Percentiles rank a stretch among this genome's conserved stretches.
These are phyloP conservation scores for Coemansia umbellata DNA, from an alignment of 192 early-diverging fungal genomes.

Conservation along the genomic window DNA sequence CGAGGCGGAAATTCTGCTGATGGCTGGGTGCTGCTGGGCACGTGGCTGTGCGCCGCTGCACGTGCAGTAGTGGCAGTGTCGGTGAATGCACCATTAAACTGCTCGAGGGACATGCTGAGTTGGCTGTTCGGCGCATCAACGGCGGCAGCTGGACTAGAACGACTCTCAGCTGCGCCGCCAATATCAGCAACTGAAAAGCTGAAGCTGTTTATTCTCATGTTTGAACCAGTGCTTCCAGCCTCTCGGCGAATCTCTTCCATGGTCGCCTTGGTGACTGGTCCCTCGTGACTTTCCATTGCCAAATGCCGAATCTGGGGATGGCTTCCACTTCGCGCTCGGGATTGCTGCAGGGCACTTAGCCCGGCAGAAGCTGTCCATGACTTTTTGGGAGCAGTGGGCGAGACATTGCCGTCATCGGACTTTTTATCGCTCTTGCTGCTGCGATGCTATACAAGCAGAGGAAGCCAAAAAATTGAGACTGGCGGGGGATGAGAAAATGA, in stretches of 20 bases:
- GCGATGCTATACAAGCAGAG: constrained; percentile 25
- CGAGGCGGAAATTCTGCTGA: constrained; percentile 34
- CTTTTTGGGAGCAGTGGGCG: constrained; percentile 20
- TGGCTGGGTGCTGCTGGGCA: constrained; percentile 2
- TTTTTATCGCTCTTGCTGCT: constrained; percentile 30
- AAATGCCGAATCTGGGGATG: constrained; percentile 48
- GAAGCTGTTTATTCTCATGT: constrained; percentile 37
- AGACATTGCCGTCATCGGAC: constrained; percentile 16
- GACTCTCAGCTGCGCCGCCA: neutral
- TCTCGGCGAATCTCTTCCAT: constrained; percentile 52
- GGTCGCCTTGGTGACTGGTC: constrained; percentile 44
- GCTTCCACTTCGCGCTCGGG: constrained; percentile 37
- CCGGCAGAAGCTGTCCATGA: constrained; percentile 26
- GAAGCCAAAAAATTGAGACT: neutral
- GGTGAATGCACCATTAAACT: neutral
- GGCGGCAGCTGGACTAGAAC: constrained; percentile 6
- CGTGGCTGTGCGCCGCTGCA: too few species aligned
- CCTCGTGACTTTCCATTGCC: constrained; percentile 48
- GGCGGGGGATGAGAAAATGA: too few species aligned
- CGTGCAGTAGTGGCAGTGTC: neutral
- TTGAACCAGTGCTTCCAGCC: constrained; percentile 30
- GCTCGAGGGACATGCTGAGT: constrained; percentile 9
- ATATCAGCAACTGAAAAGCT: constrained; percentile 3
- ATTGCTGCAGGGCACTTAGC: constrained; percentile 24
- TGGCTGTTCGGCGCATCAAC: neutral